Evolutionary conservation across 768 basidiomycete genomes (phyloP).

Genomic region (Termitomyces sp.): DNA sequence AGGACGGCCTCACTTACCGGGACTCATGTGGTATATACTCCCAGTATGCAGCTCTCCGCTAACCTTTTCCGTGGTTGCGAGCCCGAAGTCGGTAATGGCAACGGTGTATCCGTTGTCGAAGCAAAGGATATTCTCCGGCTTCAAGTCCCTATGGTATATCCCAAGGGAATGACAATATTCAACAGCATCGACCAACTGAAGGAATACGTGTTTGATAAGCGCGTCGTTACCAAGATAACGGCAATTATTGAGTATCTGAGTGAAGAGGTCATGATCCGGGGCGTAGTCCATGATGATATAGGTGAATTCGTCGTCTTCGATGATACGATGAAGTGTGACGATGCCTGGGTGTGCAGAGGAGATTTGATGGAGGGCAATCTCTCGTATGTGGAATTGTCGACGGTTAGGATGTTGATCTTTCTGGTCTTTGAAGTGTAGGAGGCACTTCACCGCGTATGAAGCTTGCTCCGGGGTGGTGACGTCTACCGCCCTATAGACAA

Average conservation of each 20-base stretch:
- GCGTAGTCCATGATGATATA: conserved; percentile 95
- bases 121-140: conserved; percentile 94
- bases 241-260: conserved; percentile 75
- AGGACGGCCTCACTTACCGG: conserved; percentile 47
- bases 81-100: conserved; percentile 92
- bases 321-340: conserved; percentile 83
- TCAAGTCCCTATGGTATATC: conserved; percentile 95
- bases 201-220: conserved; percentile 85
- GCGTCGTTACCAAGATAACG: conserved; percentile 81
- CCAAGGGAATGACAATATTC: conserved; percentile 88
- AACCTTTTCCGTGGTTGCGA: conserved; percentile 82
- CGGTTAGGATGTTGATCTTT: conserved; percentile 44
- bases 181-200: conserved; percentile 91
- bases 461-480: conserved; percentile 38
- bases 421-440: conserved; percentile 41
- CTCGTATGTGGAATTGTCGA: conserved; percentile 78
- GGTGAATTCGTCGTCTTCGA: conserved; percentile 77
- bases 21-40: conserved; percentile 98
- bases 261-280: conserved; percentile 86
- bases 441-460: conserved; percentile 90
- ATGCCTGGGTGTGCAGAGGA: conserved; percentile 75
- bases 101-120: conserved; percentile 72
- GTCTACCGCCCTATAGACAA: conserved; percentile 88
- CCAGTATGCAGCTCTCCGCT: conserved; percentile 92
- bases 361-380: conserved; percentile 77